Conservation (phyloP, 2,329 filamentous ascomycete genomes). For the Claviceps maximensis region DNA sequence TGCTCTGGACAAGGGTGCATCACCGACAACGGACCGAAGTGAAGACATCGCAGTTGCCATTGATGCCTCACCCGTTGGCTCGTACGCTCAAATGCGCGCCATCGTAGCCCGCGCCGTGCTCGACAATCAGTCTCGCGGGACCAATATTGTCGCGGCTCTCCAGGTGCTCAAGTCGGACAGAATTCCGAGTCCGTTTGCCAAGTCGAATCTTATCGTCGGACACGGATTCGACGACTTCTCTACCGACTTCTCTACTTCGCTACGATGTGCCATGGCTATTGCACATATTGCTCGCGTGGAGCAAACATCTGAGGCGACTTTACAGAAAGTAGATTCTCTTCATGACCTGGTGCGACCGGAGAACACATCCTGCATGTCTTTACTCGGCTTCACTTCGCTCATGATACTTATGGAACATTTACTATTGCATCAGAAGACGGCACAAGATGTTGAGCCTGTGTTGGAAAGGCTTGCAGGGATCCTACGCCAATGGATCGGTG, state of each 20-base stretch:
- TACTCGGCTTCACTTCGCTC: conserved; percentile 46
- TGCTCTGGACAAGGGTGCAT: conserved; percentile 42
- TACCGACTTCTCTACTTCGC: conserved; percentile 41
- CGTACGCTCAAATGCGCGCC: conserved; percentile 51
- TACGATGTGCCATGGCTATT: conserved; percentile 47
- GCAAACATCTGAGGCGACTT: conserved; percentile 19
- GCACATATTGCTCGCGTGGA: conserved; percentile 40
- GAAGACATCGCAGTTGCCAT: conserved; percentile 55
- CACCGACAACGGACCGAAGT: conserved; percentile 8
- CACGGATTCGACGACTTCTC: conserved; percentile 26
- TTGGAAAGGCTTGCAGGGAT: conserved; percentile 45
- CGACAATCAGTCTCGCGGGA: conserved; percentile 37
- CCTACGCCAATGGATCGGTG: conserved; percentile 48
- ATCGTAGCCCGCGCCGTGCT: conserved; percentile 46
- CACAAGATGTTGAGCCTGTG: conserved; percentile 31
- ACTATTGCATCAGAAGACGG: conserved; percentile 31
- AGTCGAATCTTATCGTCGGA: conserved; percentile 31
- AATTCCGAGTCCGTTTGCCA: conserved; percentile 12
- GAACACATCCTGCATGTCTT: conserved; percentile 30
- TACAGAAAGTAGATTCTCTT: conserved; percentile 33
- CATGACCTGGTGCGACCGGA: conserved; percentile 33
- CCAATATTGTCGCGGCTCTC: conserved; percentile 43
- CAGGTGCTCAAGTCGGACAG: conserved; percentile 30
- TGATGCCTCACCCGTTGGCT: conserved; percentile 63
- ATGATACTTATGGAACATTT: conserved; percentile 45